Base-by-base conservation (phyloP, 371 early-diverging fungal genomes). In the Gilbertella persicaria region DNA sequence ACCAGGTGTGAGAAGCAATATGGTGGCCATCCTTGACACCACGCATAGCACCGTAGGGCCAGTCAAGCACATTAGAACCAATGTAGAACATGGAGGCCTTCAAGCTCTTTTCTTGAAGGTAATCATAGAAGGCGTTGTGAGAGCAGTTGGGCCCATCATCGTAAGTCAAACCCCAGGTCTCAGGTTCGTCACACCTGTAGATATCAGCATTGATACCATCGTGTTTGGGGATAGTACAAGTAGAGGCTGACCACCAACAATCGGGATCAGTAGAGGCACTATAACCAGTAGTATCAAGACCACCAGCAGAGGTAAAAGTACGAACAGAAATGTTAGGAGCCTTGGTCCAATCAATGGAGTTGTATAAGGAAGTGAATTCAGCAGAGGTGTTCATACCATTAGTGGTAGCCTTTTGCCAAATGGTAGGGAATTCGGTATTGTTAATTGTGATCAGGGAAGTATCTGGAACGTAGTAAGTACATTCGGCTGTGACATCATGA, bases 1-100 rank as follows among this genome's bases (percentile, higher is more conserved):
- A 75, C 83, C 83, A 82, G 25, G 83, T 80, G 62, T 83, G 83
- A 24, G 58, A 57, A 54, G 69, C 69, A 39, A 83, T 67, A 16
- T 70, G 72, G 52, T 80, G 80, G 17, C 80, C 88, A 47, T 76
- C 76, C 30, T 48, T 43, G 35, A 76, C 60, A 64, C 76, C 76
- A 60, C 76, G 73, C 66, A 66, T 71, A 58, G 70, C 81, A 69
- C 55, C 80, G 41, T 71, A 70, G 10, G 78, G 78, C 73, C 73
- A 78, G 40, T 68, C 66, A 33, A 72, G 14, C 20, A 74, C 75
- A 25, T 74, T 74, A 26, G 80, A 79, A 52, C 80, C 80, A 28
- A 60, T 60, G 20, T 60, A 60, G 29, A 60, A 60, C 55, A 60
- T 50, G 44, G 54, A 39, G n/a, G 60, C 60, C 50, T 53, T 57